Conservation (phyloP, 2,329 filamentous ascomycete species). For the Pyrenochaeta sp. region DNA sequence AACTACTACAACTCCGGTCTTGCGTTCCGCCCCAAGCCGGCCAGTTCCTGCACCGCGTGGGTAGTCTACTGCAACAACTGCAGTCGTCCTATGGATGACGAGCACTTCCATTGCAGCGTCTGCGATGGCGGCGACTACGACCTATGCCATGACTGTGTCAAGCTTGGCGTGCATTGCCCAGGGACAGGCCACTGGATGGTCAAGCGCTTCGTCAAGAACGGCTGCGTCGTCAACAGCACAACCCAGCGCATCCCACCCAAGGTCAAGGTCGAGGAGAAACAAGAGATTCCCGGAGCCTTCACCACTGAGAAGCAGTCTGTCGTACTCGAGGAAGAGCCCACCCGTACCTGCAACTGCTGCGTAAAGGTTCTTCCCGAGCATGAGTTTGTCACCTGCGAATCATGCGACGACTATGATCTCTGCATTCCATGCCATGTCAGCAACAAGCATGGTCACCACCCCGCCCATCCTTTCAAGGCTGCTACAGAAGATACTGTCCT, state of each 20-base stretch:
- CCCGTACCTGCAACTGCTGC: constrained; percentile 77
- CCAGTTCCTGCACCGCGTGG: constrained; percentile 61
- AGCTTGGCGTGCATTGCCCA: constrained; percentile 77
- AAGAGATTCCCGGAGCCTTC: constrained; percentile 55
- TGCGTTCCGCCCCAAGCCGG: constrained; percentile 51
- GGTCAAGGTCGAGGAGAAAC: constrained; percentile 49
- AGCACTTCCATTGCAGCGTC: constrained; percentile 92
- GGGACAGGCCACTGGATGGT: constrained; percentile 90
- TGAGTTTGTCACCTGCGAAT: constrained; percentile 83
- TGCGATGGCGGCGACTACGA: constrained; percentile 96
- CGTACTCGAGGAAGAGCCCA: constrained; percentile 48
- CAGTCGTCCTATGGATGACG: constrained; percentile 76
- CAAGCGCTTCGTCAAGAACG: constrained; percentile 82
- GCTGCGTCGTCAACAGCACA: constrained; percentile 81
- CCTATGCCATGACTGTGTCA: constrained; percentile 82
- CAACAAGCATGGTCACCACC: constrained; percentile 88
- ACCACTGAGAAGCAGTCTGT: constrained; percentile 54
- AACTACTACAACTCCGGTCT: constrained; percentile 36
- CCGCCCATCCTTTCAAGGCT: constrained; percentile 79
- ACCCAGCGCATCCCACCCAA: constrained; percentile 81
- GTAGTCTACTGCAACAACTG: constrained; percentile 96
- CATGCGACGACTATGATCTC: constrained; percentile 90
- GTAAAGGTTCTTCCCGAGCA: constrained; percentile 75
- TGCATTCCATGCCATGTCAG: constrained; percentile 81
- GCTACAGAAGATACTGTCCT: constrained; percentile 67